A percentile compares a stretch with the other conserved stretches of the same genome.
phyloP scores from a whole-genome alignment of 2,329 filamentous ascomycete species.

The Sporothrix brunneoviolacea region DNA sequence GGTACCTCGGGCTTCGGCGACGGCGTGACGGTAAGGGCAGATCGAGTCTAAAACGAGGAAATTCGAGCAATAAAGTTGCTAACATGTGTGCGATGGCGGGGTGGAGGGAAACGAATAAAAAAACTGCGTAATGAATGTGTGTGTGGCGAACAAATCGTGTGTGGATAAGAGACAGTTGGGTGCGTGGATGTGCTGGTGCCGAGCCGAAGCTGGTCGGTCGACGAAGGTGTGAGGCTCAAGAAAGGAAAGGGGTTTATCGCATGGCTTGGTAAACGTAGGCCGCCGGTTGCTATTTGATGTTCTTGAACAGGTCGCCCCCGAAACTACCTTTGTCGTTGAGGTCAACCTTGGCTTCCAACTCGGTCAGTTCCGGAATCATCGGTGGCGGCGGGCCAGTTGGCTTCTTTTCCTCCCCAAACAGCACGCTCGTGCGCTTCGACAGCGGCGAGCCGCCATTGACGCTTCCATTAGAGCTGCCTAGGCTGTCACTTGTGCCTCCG shows the following conservation, averaged over 20 bases:
- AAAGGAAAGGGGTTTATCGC: too few species aligned
- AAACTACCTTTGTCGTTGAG: constrained; percentile 38
- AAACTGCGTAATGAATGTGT: neutral
- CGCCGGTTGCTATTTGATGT: constrained; percentile 34
- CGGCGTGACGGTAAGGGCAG: too few species aligned
- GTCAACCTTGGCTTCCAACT: constrained; percentile 44
- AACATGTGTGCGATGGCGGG: too few species aligned
- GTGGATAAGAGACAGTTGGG: too few species aligned
- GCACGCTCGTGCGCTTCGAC: constrained; percentile 36
- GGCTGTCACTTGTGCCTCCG: constrained; percentile 13
- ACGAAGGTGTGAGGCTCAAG: too few species aligned
- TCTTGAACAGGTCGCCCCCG: constrained; percentile 51
- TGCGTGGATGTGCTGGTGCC: too few species aligned
- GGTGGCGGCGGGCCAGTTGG: constrained; percentile 47
- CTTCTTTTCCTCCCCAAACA: constrained; percentile 32
- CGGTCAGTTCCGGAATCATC: constrained; percentile 53
- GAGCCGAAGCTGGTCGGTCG: too few species aligned
- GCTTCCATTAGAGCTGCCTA: constrained; percentile 17
- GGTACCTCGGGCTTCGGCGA: neutral
- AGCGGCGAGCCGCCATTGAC: constrained; percentile 20
- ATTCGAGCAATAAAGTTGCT: too few species aligned
- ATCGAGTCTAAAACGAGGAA: too few species aligned
- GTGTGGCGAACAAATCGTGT: neutral
- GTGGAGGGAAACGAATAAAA: too few species aligned
- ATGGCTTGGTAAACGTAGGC: too few species aligned